phyloP scores from a whole-genome alignment of 257 asterid species.

The Solanum sejunctum region DNA sequence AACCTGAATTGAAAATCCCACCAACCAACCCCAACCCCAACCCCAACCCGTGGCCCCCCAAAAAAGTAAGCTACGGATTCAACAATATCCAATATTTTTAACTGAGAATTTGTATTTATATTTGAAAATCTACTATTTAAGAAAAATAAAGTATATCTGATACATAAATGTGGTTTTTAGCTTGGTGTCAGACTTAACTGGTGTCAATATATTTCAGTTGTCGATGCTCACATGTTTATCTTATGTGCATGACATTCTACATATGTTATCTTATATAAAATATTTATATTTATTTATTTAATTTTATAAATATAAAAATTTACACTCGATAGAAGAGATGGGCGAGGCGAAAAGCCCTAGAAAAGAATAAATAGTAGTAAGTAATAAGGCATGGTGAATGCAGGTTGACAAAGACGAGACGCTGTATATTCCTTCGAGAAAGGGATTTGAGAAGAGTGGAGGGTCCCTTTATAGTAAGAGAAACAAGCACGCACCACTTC shows the following conservation, averaged over 20 bases:
- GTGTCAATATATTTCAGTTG: too few relatives aligned
- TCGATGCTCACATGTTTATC: too few relatives aligned
- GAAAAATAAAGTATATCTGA: too few relatives aligned
- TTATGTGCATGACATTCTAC: too few relatives aligned
- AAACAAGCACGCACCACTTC: slow-evolving; percentile 12
- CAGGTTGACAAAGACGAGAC: slow-evolving; percentile 51
- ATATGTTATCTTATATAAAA: too few relatives aligned
- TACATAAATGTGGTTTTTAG: too few relatives aligned
- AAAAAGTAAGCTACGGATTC: too few relatives aligned
- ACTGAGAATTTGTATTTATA: not conserved
- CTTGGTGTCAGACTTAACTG: too few relatives aligned
- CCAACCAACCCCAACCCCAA: too few relatives aligned
- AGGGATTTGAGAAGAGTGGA: slow-evolving; percentile 21
- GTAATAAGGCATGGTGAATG: slow-evolving; percentile 31
- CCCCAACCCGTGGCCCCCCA: too few relatives aligned
- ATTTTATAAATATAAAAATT: not conserved
- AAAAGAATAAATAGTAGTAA: not conserved
- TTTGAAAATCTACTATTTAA: not conserved
- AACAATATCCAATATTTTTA: not conserved
- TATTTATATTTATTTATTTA: not conserved
- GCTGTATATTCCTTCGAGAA: slow-evolving; percentile 71
- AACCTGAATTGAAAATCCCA: too few relatives aligned
- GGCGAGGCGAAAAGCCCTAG: slow-evolving; percentile 4
- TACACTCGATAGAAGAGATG: not conserved
- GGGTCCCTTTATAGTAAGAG: slow-evolving; percentile 21